A percentile compares a stretch with the other conserved stretches of the same genome.
Evolutionary conservation across 2,329 filamentous ascomycete genomes (phyloP).

Genomic region (Fusarium liriodendri): DNA sequence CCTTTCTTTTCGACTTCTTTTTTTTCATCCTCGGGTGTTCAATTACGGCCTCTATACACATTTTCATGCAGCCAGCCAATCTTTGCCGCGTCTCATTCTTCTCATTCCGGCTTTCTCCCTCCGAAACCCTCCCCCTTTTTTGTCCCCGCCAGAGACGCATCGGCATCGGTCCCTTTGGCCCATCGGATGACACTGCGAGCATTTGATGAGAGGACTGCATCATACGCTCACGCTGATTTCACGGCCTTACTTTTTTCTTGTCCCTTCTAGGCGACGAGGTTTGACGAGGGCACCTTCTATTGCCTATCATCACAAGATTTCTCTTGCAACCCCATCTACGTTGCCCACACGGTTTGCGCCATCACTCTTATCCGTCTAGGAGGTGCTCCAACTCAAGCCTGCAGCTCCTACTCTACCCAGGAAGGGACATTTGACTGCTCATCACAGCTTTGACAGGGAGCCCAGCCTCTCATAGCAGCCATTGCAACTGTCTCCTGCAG

Average conservation of each 20-base stretch:
- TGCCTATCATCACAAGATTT: background rate
- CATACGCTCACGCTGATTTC: background rate
- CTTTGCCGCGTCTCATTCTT: slow-evolving; percentile 17
- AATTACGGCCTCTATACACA: background rate
- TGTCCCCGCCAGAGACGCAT: slow-evolving; percentile 21
- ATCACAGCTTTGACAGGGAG: slow-evolving; percentile 8
- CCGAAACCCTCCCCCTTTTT: slow-evolving; percentile 30
- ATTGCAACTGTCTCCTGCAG: slow-evolving; percentile 28
- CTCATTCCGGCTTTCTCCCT: slow-evolving; percentile 21
- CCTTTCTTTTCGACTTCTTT: slow-evolving; percentile 6
- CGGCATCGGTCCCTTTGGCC: slow-evolving; percentile 19
- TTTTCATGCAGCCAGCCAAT: slow-evolving; percentile 3
- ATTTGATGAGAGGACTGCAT: slow-evolving; percentile 15
- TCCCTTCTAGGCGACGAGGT: background rate
- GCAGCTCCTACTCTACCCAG: slow-evolving; percentile 13
- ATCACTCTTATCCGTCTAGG: slow-evolving; percentile 2
- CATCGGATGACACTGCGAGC: slow-evolving; percentile 26
- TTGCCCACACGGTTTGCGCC: background rate
- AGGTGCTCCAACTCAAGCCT: slow-evolving; percentile 3
- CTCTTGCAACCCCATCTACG: background rate
- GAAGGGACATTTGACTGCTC: slow-evolving; percentile 3
- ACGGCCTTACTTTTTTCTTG: slow-evolving; percentile 3
- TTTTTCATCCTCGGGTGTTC: background rate
- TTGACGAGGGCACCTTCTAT: background rate
- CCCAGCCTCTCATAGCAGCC: slow-evolving; percentile 8